phyloP scores from a whole-genome alignment of 148 eudicot genomes.

The Silene conica region DNA sequence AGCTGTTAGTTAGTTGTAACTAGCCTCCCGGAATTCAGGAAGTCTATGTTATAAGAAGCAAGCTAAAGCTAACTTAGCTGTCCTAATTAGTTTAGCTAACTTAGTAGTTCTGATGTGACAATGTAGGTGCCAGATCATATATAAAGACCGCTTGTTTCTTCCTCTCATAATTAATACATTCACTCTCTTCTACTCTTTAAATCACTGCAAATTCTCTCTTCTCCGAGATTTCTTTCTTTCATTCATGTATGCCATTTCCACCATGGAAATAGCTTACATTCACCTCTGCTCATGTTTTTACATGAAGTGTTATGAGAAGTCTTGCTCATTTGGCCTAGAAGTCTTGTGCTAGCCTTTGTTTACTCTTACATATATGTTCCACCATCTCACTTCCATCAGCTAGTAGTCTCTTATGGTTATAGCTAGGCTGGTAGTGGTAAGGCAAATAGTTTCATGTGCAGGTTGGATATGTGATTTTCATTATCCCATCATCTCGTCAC shows the following conservation, averaged over 20 bases:
- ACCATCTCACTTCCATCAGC: conserved; percentile 1
- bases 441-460: background rate
- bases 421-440: background rate
- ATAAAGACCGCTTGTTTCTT: background rate
- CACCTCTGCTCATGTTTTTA: background rate
- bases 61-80: background rate
- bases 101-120: too few species aligned
- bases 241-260: background rate
- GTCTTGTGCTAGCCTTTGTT: background rate
- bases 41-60: background rate
- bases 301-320: background rate
- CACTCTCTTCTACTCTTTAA: background rate
- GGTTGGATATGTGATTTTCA: background rate
- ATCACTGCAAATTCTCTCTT: background rate
- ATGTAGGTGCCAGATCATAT: background rate
- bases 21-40: background rate
- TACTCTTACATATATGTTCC: background rate
- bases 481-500: background rate
- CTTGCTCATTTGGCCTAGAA: background rate
- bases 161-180: background rate
- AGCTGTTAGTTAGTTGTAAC: background rate
- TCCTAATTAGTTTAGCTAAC: background rate
- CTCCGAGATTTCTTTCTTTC: background rate
- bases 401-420: background rate
- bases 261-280: background rate